Percentiles rank a stretch among this genome's conserved stretches.
Conservation (phyloP, 2,329 filamentous ascomycete genomes). For the Kalaharituber pfeilii region DNA sequence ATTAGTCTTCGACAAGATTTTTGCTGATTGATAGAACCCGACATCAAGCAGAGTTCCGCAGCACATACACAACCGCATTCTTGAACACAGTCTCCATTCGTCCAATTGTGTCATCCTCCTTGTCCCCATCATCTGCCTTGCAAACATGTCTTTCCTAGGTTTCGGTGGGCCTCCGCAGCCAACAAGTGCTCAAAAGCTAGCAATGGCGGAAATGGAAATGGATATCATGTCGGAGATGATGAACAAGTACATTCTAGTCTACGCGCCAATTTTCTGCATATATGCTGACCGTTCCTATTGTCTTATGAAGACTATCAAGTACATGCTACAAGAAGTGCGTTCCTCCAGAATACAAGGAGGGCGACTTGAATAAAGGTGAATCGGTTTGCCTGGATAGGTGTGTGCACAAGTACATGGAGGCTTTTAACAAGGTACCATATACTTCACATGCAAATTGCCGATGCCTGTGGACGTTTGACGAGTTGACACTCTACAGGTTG, state of each 20-base stretch:
- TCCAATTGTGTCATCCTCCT: too few relatives aligned
- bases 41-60: too few relatives aligned
- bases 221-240: slow-evolving; percentile 98
- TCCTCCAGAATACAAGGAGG: slow-evolving; percentile 80
- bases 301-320: slow-evolving; percentile 49
- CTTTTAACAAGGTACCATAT: slow-evolving; percentile 74
- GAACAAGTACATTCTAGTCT: slow-evolving; percentile 57
- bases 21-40: too few relatives aligned
- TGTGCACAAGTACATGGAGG: slow-evolving; percentile 95
- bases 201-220: slow-evolving; percentile 88
- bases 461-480: slow-evolving; percentile 32
- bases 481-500: slow-evolving; percentile 2
- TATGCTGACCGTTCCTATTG: background rate
- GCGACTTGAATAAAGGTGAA: slow-evolving; percentile 96
- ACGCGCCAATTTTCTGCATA: background rate
- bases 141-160: slow-evolving; percentile 58
- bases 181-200: slow-evolving; percentile 92
- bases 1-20: too few relatives aligned
- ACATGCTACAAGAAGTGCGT: slow-evolving; percentile 91
- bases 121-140: too few relatives aligned
- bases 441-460: slow-evolving; percentile 26
- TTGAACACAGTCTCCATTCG: too few relatives aligned
- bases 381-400: slow-evolving; percentile 96
- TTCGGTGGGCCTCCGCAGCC: slow-evolving; percentile 54
- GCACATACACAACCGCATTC: too few relatives aligned